phyloP scores from a whole-genome alignment of 495 filamentous ascomycete genomes.

The Pyrenopolyporus hunteri region DNA sequence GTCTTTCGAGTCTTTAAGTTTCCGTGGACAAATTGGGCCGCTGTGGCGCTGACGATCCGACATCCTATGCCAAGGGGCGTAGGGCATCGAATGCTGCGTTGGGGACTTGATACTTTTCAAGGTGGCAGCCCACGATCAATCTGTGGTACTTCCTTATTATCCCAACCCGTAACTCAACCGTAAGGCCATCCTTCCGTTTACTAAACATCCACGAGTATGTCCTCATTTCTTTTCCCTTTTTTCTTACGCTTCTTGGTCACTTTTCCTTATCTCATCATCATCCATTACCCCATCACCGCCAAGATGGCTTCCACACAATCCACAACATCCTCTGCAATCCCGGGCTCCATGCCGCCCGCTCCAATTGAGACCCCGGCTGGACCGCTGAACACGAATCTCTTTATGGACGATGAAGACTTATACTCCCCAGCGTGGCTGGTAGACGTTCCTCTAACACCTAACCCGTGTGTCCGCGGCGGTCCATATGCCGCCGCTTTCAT shows the following conservation, averaged over 20 bases:
- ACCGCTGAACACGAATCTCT: constrained; percentile 16
- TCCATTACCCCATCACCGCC: background rate
- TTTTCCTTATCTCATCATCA: background rate
- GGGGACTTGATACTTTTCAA: constrained; percentile 1
- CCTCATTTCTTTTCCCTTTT: constrained; percentile 3
- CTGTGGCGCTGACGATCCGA: background rate
- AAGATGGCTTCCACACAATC: background rate
- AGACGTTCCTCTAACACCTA: constrained; percentile 7
- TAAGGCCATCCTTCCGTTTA: background rate
- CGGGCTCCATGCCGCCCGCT: background rate
- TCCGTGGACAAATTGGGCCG: background rate
- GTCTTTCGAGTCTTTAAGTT: background rate
- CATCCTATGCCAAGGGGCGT: background rate
- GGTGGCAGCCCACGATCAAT: background rate
- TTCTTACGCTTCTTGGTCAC: background rate
- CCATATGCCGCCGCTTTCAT: constrained; percentile 20
- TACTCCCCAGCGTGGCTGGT: background rate
- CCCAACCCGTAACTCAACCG: background rate
- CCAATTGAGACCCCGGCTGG: constrained; percentile 13
- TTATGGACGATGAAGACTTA: constrained; percentile 5
- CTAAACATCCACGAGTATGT: constrained; percentile 21
- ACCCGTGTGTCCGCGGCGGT: constrained; percentile 31
- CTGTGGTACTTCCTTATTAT: background rate
- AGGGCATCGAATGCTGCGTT: constrained; percentile 13
- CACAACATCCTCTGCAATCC: background rate